Evolutionary conservation across 129 eudicot species (phyloP), one percentile per base, ranked within the genome.

Genomic region (Erigeron canadensis): DNA sequence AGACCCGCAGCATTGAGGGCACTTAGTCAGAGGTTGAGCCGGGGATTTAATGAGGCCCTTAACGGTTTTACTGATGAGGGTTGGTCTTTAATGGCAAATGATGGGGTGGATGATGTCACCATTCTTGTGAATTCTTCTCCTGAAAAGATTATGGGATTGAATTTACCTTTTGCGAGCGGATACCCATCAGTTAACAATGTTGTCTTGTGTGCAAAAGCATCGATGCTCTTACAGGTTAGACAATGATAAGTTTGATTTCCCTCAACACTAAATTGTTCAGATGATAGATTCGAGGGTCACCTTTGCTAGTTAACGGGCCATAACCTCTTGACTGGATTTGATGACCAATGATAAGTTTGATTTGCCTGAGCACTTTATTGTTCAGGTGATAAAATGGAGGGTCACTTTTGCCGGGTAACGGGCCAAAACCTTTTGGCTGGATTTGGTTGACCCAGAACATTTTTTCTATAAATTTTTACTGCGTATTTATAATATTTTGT

Each of bases 171-270:
- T 76, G 39, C 79, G 4, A 87, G 84, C 73, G 96, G 96, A 41
- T 89, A 80, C 80, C 79, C 83, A 39, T 74, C 95, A 54, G 82
- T 93, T 69, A 80, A 81, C 60, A 86, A 87, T 70, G 64, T 85
- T 0, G 89, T 93, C 58, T 70, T 93, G 81, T 89, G 98, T 50
- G 95, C 96, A 12, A 93, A 89, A 79, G 98, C 98, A 17, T 93
- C 98, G 2, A 89, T 93, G 98, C 98, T 93, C 59, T 82, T 93
- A 73, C 96, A 93, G 98, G 98, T 93, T 22, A 58, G 76, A 72
- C n/a, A 58, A 53, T 16, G 7, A 53, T 53, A 53, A 53, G 4
- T 53, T 53, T 53, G 23, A n/a, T 53, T 53, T 53, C 0, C 10
- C 16, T 17, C 8, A 8, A 53, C 23, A 16, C 10, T n/a, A 51